Evolutionary conservation across 2,329 filamentous ascomycete genomes (phyloP), one percentile per base, ranked within the genome.

Genomic region (Akanthomyces muscarius): DNA sequence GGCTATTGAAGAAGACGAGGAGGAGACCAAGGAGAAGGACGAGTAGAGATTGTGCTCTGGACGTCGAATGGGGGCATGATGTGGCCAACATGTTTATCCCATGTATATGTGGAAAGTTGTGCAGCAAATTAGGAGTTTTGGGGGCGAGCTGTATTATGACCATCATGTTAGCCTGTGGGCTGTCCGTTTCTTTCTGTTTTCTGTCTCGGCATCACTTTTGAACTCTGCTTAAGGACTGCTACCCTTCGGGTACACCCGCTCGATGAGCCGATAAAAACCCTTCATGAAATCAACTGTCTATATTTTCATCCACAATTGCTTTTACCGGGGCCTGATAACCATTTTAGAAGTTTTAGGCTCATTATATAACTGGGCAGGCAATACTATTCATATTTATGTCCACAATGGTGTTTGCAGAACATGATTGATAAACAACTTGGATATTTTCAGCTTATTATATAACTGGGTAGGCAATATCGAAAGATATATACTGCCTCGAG

Each of bases 1-100:
- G 78, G 80, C 80, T 0, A 81, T 83, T 52, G 81, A 81, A 42
- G 83, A 86, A 5, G 74, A 77, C 4, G 77, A 74, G 44, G 73
- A 74, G 3, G 73, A 73, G 25, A 72, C n/a, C 42, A 61, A 71
- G 10, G 71, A 71, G 23, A 71, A 73, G 54, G 73, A 71, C 28
- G 70, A 71, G 65, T 70, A 66, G 71, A 23, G 33, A 10, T 23
- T 4, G 1, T 14, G 25, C 33, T 33, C 10, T 6, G 41, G 54
- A 28, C 7, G 21, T 28, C 30, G 30, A 11, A 18, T 16, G 33
- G 2, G 11, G 18, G 38, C 36, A 28, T 28, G 3, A 42, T 13
- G 8, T 57, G 41, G 38, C 25, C 16, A 44, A 7, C 44, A 25
- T 48, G 11, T n/a, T 23, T 48, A 16, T 48, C 36, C 38, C 7